Conservation (phyloP, 73 alveolate species). For the Tetrahymena malaccensis region DNA sequence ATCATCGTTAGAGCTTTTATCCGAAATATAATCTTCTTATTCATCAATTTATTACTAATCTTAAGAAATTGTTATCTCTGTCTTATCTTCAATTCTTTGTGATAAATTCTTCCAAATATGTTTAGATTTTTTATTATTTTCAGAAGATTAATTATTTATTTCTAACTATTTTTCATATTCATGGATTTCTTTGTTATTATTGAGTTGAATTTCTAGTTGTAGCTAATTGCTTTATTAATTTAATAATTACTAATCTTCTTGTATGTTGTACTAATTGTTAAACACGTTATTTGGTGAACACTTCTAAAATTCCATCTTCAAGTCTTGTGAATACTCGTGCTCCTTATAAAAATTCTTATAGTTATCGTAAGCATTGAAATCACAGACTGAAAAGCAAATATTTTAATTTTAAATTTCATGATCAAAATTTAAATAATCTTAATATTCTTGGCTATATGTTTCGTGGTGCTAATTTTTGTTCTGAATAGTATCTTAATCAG, state of each 20-base stretch:
- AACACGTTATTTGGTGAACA: not conserved
- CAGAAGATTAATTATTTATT: not conserved
- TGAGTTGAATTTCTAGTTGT: not conserved
- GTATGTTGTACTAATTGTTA: no score
- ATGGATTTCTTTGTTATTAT: not conserved
- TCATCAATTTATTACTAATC: not conserved
- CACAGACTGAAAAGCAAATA: not conserved
- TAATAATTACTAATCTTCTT: not conserved
- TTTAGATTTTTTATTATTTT: not conserved
- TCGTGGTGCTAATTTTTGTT: not conserved
- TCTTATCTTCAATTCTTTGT: not conserved
- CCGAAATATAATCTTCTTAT: not conserved
- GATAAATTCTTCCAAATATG: not conserved
- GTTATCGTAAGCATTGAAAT: not conserved
- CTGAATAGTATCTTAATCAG: not conserved
- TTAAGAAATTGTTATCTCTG: not conserved
- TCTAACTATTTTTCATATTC: not conserved
- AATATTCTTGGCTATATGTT: not conserved
- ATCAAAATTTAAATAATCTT: not conserved
- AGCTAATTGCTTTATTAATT: not conserved
- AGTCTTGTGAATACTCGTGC: not conserved
- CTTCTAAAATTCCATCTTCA: not conserved
- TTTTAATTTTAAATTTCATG: not conserved
- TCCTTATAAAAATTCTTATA: not conserved
- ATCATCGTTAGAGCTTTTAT: not conserved